These are phyloP conservation scores for Paecilomyces sp. DNA, from an alignment of 2,329 filamentous ascomycete species.

Conservation along the genomic window DNA sequence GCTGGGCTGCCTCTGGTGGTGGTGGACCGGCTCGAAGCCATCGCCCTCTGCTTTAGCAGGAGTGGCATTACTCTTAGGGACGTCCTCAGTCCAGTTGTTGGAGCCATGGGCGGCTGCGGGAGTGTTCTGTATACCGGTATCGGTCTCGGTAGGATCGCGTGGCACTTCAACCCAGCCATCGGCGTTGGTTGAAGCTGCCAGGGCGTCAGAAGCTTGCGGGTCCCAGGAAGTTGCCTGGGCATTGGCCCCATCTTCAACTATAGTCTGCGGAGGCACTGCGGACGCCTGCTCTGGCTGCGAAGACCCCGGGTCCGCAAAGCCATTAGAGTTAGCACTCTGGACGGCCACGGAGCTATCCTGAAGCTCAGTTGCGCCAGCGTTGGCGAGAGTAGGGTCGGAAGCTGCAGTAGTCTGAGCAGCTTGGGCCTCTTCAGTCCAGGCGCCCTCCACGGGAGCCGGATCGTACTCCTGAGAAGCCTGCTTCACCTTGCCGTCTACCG, in stretches of 20 bases:
- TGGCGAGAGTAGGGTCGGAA: conserved; percentile 54
- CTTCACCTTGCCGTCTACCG: conserved; percentile 46
- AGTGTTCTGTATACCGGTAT: conserved; percentile 57
- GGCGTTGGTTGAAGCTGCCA: conserved; percentile 41
- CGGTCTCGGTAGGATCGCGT: conserved; percentile 66
- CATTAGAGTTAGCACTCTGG: conserved; percentile 52
- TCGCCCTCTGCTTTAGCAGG: conserved; percentile 23
- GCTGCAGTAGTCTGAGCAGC: conserved; percentile 25
- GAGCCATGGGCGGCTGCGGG: conserved; percentile 48
- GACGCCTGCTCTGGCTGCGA: conserved; percentile 15
- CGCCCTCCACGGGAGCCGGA: conserved; percentile 27
- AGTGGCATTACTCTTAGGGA: conserved; percentile 46
- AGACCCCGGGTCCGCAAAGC: conserved; percentile 8
- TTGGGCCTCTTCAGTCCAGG: conserved; percentile 41
- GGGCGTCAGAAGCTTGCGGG: conserved; percentile 38
- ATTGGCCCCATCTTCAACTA: conserved; percentile 36
- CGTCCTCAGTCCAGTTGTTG: conserved; percentile 78
- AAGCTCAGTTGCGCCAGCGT: conserved; percentile 55
- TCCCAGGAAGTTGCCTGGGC: conserved; percentile 50
- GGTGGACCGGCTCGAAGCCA: conserved; percentile 27
- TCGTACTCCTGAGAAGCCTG: conserved; percentile 39
- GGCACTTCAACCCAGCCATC: conserved; percentile 73
- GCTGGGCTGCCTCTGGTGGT: conserved; percentile 27
- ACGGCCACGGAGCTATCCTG: conserved; percentile 43
- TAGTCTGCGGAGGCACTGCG: conserved; percentile 31